These are phyloP conservation scores for Colletotrichum simmondsii DNA, from an alignment of 2,329 filamentous ascomycete species.

Conservation along the genomic window DNA sequence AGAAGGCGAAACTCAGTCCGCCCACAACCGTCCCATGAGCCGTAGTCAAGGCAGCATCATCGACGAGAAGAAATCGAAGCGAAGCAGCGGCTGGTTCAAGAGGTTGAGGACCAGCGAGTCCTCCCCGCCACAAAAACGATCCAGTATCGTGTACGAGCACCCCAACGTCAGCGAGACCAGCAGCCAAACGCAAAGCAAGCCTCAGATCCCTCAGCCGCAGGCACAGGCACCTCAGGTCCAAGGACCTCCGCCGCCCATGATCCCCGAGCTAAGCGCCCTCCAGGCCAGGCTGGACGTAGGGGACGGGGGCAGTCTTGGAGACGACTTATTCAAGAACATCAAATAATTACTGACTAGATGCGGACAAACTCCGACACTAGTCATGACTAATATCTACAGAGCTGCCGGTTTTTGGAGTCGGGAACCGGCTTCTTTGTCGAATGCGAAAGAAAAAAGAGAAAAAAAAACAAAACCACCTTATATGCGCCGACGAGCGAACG, in stretches of 20 bases:
- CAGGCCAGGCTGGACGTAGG: constrained; percentile 59
- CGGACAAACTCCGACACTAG: neutral
- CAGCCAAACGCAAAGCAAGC: constrained; percentile 39
- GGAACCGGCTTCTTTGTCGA: constrained; percentile 26
- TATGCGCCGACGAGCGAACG: constrained; percentile 36
- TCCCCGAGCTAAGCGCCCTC: constrained; percentile 66
- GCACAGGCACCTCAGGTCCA: constrained; percentile 37
- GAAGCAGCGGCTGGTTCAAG: constrained; percentile 69
- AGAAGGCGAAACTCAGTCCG: constrained; percentile 58
- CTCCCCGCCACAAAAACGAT: constrained; percentile 48
- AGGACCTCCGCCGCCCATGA: constrained; percentile 69
- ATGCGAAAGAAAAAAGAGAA: neutral
- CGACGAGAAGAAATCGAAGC: constrained; percentile 65
- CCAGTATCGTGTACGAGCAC: constrained; percentile 55
- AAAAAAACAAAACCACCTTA: constrained; percentile 3
- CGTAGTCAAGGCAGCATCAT: constrained; percentile 59
- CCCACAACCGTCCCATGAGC: constrained; percentile 59
- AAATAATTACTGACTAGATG: constrained; percentile 51
- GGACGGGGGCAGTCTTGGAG: constrained; percentile 58
- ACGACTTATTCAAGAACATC: constrained; percentile 69
- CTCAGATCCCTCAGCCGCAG: neutral
- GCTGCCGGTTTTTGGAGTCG: constrained; percentile 26
- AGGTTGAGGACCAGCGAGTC: constrained; percentile 57
- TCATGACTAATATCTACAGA: constrained; percentile 5
- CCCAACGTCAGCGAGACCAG: constrained; percentile 37